These are phyloP conservation scores for Nemania serpens DNA, from an alignment of 2,329 filamentous ascomycete species.

Conservation along the genomic window DNA sequence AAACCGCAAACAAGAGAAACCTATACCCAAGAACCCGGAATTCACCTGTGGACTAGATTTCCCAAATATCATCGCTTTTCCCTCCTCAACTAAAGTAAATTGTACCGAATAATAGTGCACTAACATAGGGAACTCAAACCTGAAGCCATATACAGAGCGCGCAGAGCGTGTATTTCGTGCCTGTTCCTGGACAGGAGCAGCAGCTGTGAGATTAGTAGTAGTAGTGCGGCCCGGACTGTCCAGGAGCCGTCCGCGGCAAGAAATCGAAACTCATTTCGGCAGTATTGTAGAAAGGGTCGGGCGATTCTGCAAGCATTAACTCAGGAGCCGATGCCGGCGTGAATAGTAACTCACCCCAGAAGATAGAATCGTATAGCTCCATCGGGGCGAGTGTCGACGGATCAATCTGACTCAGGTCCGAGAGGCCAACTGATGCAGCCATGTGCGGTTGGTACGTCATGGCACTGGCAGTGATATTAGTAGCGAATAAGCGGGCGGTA, in stretches of 20 bases:
- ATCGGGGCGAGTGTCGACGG: constrained; percentile 66
- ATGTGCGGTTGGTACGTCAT: constrained; percentile 42
- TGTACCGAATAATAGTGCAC: not conserved
- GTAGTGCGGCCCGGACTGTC: constrained; percentile 60
- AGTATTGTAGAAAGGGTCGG: constrained; percentile 62
- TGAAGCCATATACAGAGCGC: not conserved
- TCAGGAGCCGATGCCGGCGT: constrained; percentile 17
- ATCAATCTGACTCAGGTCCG: constrained; percentile 56
- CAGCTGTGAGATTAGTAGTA: constrained; percentile 51
- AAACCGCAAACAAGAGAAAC: not conserved
- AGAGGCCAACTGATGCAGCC: constrained; percentile 42
- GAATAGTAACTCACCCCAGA: constrained; percentile 60
- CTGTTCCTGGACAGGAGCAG: not conserved
- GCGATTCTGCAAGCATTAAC: constrained; percentile 52
- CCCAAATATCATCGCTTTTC: constrained; percentile 1
- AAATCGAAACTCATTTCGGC: constrained; percentile 67
- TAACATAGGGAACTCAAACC: not conserved
- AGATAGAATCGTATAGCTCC: constrained; percentile 71
- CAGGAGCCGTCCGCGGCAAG: constrained; percentile 61
- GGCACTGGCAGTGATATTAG: constrained; percentile 23
- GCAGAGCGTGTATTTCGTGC: not conserved
- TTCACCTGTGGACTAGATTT: not conserved
- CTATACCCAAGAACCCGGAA: not conserved
- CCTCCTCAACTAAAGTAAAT: not conserved
- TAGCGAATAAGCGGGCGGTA: not conserved